Evolutionary conservation across 257 asterid species (phyloP).

Genomic region (Mitragyna speciosa): DNA sequence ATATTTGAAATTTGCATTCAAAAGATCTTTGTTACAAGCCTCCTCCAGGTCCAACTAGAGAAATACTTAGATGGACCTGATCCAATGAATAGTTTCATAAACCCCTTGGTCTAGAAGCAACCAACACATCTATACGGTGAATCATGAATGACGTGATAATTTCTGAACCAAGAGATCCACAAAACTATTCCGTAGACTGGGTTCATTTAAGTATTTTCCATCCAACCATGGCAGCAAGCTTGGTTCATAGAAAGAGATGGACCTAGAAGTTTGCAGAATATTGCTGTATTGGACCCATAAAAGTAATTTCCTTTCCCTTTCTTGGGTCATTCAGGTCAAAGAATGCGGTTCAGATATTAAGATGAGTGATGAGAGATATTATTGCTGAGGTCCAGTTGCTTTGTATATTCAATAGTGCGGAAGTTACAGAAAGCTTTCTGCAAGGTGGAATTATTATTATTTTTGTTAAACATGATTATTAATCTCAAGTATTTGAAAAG

Average conservation of each 20-base stretch:
- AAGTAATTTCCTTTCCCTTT: conserved; percentile 17
- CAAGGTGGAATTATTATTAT: neutral
- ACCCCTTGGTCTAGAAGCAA: too few relatives aligned
- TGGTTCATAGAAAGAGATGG: conserved; percentile 11
- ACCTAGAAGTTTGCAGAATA: conserved; percentile 1
- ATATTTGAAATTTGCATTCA: neutral
- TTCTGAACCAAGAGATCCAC: too few relatives aligned
- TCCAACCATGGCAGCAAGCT: neutral
- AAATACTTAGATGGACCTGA: too few relatives aligned
- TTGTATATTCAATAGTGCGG: neutral
- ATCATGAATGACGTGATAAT: too few relatives aligned
- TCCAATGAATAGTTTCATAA: too few relatives aligned
- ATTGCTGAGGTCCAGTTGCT: neutral
- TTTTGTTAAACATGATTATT: neutral
- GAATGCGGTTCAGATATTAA: neutral
- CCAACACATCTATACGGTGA: too few relatives aligned
- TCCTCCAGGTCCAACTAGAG: too few relatives aligned
- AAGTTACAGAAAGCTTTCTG: too few relatives aligned
- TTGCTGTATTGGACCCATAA: conserved; percentile 17
- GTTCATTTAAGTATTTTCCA: too few relatives aligned
- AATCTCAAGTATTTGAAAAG: neutral
- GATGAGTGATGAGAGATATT: neutral
- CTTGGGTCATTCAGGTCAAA: neutral
- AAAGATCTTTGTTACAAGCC: neutral
- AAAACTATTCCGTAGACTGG: too few relatives aligned